Base-by-base conservation (phyloP, 73 alveolate genomes). In the Paramecium biaurelia region DNA sequence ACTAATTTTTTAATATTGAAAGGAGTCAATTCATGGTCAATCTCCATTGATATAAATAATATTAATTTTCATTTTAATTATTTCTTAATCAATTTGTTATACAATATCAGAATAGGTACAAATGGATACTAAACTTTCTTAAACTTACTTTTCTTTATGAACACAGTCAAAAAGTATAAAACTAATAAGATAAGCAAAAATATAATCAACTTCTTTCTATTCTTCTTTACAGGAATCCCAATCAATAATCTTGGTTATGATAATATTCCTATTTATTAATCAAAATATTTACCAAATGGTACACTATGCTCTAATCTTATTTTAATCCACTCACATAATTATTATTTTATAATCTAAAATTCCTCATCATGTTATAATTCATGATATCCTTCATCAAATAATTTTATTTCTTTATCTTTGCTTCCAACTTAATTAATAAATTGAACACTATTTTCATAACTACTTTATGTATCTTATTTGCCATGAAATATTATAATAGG, bases 381-480 rank as follows among this genome's bases (percentile, higher is more conserved):
- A 70, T 89, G 94, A 70, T 89, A 89, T 26, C 94, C 94, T 32
- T 82, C 90, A 15, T 68, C 85, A 70, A 89, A 89, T 49, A 89
- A 49, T 42, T 89, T 68, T 20, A 89, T 21, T 6, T 18, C 7
- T n/a, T 89, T 89, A 70, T 89, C 94, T 14, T 37, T 42, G 7
- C 92, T 70, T 8, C 76, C 76, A 26, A 84, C 70, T 9, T 70
- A 70, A 8, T 89, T 59, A 45, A 30, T 41, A 15, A 89, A 89
- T 20, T 21, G 28, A 23, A 43, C 45, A 14, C 88, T 58, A 26
- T 89, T 90, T 18, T 70, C 53, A 72, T 42, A 63, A 45, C 56
- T 89, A n/a, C 88, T 53, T n/a, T 57, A n/a, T 15, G 87, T 41
- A 70, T 89, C 94, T 7, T 63, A 41, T 57, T 89, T 70, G 0